Evolutionary conservation across 257 asterid species (phyloP).

Genomic region (Jaltomata sinuosa): DNA sequence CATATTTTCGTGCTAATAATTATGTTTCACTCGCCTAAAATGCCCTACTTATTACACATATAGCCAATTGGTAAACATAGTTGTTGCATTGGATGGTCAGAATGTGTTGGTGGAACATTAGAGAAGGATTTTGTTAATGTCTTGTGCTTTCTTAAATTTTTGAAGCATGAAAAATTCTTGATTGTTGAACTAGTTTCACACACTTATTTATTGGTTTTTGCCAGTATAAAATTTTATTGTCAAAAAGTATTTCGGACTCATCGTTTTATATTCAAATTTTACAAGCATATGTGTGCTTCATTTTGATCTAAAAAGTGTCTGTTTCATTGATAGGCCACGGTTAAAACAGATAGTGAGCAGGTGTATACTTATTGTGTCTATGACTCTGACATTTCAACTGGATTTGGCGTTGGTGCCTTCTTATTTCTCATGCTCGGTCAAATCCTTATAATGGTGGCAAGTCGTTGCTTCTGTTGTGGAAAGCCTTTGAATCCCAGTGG

Average conservation of each 20-base stretch:
- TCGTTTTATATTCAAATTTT: not conserved
- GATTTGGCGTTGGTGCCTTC: constrained; percentile 39
- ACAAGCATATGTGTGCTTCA: not conserved
- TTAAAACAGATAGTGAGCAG: constrained; percentile 32
- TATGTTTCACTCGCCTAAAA: too few relatives aligned
- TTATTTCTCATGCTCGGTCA: constrained; percentile 28
- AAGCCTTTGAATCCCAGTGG: constrained; percentile 28
- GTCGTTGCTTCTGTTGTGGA: constrained; percentile 38
- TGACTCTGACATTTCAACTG: constrained; percentile 40
- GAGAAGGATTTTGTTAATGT: not conserved
- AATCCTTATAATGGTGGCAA: constrained; percentile 18
- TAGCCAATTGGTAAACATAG: not conserved
- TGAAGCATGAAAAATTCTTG: not conserved
- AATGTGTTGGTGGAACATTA: not conserved
- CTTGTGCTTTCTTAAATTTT: not conserved
- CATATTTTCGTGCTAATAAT: too few relatives aligned
- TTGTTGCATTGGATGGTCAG: not conserved
- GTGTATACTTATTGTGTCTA: constrained; percentile 34
- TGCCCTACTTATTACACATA: too few relatives aligned
- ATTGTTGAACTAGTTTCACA: not conserved
- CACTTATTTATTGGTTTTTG: not conserved
- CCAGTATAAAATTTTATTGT: too few relatives aligned
- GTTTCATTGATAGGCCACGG: constrained; percentile 35
- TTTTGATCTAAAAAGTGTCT: not conserved
- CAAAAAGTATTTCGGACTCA: not conserved